Evolutionary conservation across 148 eudicot species (phyloP).

Genomic region (Rhododendron simsii): DNA sequence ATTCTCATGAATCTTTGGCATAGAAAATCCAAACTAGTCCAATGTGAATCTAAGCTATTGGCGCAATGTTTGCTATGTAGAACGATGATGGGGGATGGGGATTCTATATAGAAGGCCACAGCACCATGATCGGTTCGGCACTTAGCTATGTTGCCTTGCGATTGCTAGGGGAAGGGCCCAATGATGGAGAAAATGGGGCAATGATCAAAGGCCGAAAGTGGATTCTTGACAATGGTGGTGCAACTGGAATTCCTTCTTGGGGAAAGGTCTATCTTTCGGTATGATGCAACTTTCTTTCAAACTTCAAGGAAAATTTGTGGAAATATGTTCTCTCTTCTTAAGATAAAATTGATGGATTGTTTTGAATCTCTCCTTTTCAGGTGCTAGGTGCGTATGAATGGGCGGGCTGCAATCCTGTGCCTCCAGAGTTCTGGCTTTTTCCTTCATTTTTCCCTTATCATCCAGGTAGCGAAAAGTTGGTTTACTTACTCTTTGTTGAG

Average conservation of each 20-base stretch:
- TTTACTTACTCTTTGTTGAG: no score
- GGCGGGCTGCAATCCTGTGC: conserved; percentile 32
- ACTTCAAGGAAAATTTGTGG: neutral
- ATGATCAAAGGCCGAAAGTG: conserved; percentile 24
- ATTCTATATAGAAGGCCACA: conserved; percentile 30
- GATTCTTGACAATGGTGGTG: conserved; percentile 37
- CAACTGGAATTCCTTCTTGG: conserved; percentile 33
- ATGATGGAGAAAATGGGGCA: conserved; percentile 22
- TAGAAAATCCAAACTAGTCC: neutral
- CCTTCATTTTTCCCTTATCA: conserved; percentile 31
- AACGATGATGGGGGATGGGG: conserved; percentile 39
- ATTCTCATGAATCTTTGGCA: neutral
- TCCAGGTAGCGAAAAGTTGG: conserved; percentile 16
- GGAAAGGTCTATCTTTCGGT: conserved; percentile 30
- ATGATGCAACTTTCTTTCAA: neutral
- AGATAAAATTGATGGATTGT: neutral
- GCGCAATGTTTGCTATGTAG: neutral
- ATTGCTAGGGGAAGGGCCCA: conserved; percentile 28
- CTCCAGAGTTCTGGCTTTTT: conserved; percentile 37
- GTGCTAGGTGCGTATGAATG: conserved; percentile 36
- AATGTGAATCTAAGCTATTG: neutral
- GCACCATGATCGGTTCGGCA: conserved; percentile 31
- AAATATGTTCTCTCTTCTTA: neutral
- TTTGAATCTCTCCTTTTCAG: neutral
- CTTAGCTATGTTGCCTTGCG: conserved; percentile 21